A percentile compares a stretch with the other conserved stretches of the same genome.
These are phyloP conservation scores for Mortierella sp. DNA, from an alignment of 371 early-diverging fungal species.

Conservation along the genomic window DNA sequence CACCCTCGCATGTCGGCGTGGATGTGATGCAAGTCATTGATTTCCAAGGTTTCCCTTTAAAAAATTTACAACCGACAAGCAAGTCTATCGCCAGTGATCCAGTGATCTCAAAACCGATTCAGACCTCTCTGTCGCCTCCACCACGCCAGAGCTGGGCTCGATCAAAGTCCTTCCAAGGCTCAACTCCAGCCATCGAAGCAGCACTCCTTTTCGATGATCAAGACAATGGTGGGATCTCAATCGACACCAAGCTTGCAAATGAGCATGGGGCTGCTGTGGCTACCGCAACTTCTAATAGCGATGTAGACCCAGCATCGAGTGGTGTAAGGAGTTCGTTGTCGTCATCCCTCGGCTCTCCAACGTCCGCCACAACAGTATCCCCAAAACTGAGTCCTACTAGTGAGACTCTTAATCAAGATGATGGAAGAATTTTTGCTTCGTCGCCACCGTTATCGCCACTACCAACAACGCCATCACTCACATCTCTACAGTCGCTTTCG, in stretches of 20 bases:
- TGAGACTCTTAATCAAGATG: not conserved
- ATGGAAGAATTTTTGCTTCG: not conserved
- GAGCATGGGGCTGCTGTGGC: not conserved
- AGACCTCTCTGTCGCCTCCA: constrained; percentile 47
- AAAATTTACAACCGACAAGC: too few relatives aligned
- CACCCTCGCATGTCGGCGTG: constrained; percentile 4
- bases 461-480: not conserved
- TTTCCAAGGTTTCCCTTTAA: not conserved
- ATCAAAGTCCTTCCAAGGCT: constrained; percentile 48
- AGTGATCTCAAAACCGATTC: constrained; percentile 4
- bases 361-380: constrained; percentile 14
- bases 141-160: constrained; percentile 51
- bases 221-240: not conserved
- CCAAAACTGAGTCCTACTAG: constrained; percentile 16
- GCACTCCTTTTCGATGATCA: not conserved
- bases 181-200: constrained; percentile 12
- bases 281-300: not conserved
- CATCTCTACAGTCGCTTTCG: not conserved
- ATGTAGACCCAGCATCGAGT: constrained; percentile 5
- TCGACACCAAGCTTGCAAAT: constrained; percentile 34
- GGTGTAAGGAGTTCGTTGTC: constrained; percentile 24
- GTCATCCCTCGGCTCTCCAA: constrained; percentile 31
- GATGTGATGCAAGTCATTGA: constrained; percentile 11
- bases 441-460: constrained; percentile 11
- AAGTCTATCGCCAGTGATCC: constrained; percentile 14